phyloP scores from a whole-genome alignment of 176 grass and related monocot genomes.

The Aechmea fasciata region DNA sequence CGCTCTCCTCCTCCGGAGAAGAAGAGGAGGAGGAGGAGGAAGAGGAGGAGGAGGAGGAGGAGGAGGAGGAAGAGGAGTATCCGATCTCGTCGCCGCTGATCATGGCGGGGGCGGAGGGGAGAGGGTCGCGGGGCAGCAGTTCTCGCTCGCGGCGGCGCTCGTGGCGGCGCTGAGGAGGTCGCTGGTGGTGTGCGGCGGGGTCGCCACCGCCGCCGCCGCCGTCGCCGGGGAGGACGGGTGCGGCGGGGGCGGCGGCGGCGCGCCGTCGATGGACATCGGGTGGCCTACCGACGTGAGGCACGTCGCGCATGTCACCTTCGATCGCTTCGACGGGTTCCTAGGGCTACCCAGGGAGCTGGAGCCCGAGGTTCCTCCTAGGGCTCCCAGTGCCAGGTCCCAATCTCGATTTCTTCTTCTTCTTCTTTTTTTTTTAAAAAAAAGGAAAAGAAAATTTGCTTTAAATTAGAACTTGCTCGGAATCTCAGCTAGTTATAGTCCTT shows the following conservation, averaged over 20 bases:
- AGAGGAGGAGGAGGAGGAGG: slow-evolving; percentile 30
- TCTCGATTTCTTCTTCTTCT: background rate
- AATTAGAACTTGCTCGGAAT: too few relatives aligned
- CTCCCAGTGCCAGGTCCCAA: slow-evolving; percentile 75
- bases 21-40: slow-evolving; percentile 15
- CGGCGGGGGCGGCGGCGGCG: slow-evolving; percentile 1
- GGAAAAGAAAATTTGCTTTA: background rate
- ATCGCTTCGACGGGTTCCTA: slow-evolving; percentile 85
- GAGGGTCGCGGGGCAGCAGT: slow-evolving; percentile 26
- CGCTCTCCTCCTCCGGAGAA: slow-evolving; percentile 17
- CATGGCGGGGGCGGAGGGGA: slow-evolving; percentile 18
- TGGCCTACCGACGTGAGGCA: slow-evolving; percentile 83
- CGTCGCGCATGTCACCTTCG: slow-evolving; percentile 88
- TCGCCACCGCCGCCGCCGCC: background rate
- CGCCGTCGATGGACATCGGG: slow-evolving; percentile 61
- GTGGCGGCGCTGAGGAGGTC: slow-evolving; percentile 71
- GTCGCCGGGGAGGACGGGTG: slow-evolving; percentile 25
- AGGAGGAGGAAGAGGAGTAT: slow-evolving; percentile 37
- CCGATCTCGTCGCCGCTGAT: slow-evolving; percentile 54
- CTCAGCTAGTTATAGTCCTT: too few relatives aligned
- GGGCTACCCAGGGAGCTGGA: slow-evolving; percentile 79
- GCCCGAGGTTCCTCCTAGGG: slow-evolving; percentile 43
- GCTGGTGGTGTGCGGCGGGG: slow-evolving; percentile 82
- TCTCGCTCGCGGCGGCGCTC: slow-evolving; percentile 56
- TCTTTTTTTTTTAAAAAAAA: background rate